Base-by-base conservation (phyloP, 768 basidiomycete genomes). In the Leccinum pellstonianum region DNA sequence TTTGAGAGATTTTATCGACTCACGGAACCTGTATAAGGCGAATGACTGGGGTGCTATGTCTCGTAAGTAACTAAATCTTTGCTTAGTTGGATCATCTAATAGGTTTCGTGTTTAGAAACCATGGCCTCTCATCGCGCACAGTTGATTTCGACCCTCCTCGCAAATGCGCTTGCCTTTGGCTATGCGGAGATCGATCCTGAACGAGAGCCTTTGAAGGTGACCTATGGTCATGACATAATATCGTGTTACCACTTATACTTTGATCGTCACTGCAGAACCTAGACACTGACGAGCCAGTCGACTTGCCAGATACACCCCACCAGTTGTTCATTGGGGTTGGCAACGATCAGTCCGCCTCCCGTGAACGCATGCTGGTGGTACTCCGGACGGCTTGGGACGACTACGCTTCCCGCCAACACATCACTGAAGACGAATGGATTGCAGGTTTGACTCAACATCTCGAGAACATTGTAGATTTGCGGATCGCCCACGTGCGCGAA, bases 41-140 rank as follows among this genome's bases (percentile, higher is more conserved):
- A 85, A 85, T 37, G 86, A 87, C 60, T 87, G 86, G 86, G 83
- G 83, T 15, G 76, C 85, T 0, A 73, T 86, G 53, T 85, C 85
- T 51, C 84, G 86, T 87, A 63, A 25, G 48, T 27, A 15, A 14
- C 15, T 3, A 14, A n/a, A 2, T 25, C 29, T 33, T 29, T 29
- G 25, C 7, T 49, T 21, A n/a, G 1, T 14, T 19, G 12, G 5
- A 46, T 19, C 43, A 19, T 43, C 4, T 49, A 25, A 56, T 14
- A 46, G 62, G 8, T 48, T 14, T n/a, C 9, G 17, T 47, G 1
- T 59, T 9, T 57, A 83, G 81, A 82, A 73, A 81, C 78, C 1
- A 76, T 82, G 67, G 76, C 77, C 3, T 75, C 78, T 17, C 80
- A 82, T 67, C 77, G 80, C n/a, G 78, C 77, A 3, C 77, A 82